Conservation (phyloP, 352 stramenopile genomes). For the Albugo laibachii region DNA sequence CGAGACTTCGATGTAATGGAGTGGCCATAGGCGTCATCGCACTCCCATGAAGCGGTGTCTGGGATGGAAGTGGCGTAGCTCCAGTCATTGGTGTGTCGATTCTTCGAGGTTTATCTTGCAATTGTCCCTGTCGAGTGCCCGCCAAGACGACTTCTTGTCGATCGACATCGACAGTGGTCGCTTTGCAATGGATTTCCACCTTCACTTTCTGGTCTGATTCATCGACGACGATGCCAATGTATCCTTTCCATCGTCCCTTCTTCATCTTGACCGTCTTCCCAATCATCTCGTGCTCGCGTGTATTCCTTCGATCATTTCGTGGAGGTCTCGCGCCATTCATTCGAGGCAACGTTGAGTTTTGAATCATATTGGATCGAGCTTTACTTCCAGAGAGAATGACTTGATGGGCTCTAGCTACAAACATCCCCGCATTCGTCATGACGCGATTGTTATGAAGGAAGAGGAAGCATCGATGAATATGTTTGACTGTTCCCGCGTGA, state of each 20-base stretch:
- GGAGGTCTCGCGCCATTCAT: conserved; percentile 16
- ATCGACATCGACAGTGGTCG: conserved; percentile 75
- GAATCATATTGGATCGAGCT: conserved; percentile 68
- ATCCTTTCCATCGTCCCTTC: conserved; percentile 82
- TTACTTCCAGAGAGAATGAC: conserved; percentile 76
- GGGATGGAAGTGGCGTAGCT: conserved; percentile 53
- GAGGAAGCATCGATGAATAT: conserved; percentile 79
- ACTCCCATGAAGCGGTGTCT: conserved; percentile 67
- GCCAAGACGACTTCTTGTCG: conserved; percentile 53
- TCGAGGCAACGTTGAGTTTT: conserved; percentile 55
- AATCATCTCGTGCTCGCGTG: conserved; percentile 56
- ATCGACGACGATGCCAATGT: conserved; percentile 83
- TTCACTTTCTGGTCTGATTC: conserved; percentile 81
- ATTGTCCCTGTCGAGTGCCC: conserved; percentile 53
- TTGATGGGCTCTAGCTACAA: conserved; percentile 64
- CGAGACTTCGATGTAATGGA: conserved; percentile 58
- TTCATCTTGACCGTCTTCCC: conserved; percentile 84
- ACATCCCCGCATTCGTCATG: conserved; percentile 76
- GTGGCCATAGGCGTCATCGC: conserved; percentile 78
- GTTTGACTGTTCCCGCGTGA: conserved; percentile 79
- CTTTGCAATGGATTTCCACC: conserved; percentile 82
- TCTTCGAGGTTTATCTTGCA: conserved; percentile 53
- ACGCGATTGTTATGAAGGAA: conserved; percentile 84
- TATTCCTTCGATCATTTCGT: conserved; percentile 13
- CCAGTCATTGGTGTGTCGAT: conserved; percentile 57